Conservation (phyloP, 106 monocot genomes). For the Allium cepa region DNA sequence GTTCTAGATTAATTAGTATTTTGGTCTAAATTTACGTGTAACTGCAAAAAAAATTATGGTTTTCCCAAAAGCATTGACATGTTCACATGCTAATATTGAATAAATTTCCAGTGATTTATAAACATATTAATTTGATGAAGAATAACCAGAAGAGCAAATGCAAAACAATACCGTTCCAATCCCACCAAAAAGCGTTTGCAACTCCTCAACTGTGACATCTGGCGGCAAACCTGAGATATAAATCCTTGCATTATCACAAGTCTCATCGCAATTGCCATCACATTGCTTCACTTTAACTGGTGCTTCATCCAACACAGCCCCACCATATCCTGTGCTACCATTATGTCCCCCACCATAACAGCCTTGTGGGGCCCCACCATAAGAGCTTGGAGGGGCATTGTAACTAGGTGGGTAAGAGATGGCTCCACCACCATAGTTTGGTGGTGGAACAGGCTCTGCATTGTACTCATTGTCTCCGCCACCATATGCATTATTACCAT, state of each 20-base stretch:
- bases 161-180: conserved; percentile 68
- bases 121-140: too few relatives aligned
- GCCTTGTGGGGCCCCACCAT: conserved; percentile 40
- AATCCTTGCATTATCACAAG: conserved; percentile 90
- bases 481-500: conserved; percentile 40
- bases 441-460: conserved; percentile 39
- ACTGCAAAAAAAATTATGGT: too few relatives aligned
- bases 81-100: too few relatives aligned
- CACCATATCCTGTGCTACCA: conserved; percentile 34
- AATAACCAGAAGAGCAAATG: too few relatives aligned
- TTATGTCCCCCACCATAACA: conserved; percentile 44
- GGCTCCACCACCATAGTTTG: conserved; percentile 46
- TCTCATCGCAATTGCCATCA: conserved; percentile 86
- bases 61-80: too few relatives aligned
- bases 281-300: conserved; percentile 70
- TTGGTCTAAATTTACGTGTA: too few relatives aligned
- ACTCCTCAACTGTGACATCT: conserved; percentile 84
- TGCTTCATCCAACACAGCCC: conserved; percentile 31
- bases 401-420: conserved; percentile 14
- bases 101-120: too few relatives aligned
- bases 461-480: conserved; percentile 57
- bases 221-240: conserved; percentile 93
- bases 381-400: conserved; percentile 28
- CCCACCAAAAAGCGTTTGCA: conserved; percentile 89
- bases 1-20: too few relatives aligned